These are phyloP conservation scores for Fragilaria crotonensis DNA, from an alignment of 108 stramenopile genomes.

Conservation along the genomic window DNA sequence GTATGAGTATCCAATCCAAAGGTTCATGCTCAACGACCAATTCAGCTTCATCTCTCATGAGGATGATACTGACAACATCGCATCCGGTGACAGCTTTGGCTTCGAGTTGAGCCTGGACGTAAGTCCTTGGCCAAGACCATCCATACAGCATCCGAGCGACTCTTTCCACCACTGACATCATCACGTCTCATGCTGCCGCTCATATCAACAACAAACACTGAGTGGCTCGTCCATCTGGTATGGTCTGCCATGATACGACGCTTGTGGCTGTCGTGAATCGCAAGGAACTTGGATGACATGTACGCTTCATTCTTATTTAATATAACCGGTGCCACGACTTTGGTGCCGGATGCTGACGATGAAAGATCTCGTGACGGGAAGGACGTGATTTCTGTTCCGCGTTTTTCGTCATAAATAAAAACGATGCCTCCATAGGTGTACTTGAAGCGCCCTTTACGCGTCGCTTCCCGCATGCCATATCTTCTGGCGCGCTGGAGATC, in stretches of 20 bases:
- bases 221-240: conserved; percentile 31
- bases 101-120: conserved; percentile 16
- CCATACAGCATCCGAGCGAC: conserved; percentile 48
- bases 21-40: conserved; percentile 19
- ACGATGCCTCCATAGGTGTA: conserved; percentile 42
- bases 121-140: conserved; percentile 36
- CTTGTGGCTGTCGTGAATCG: background rate
- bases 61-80: conserved; percentile 29
- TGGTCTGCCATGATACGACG: background rate
- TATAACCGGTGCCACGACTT: conserved; percentile 21
- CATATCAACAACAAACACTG: conserved; percentile 50
- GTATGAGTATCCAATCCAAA: conserved; percentile 29
- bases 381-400: conserved; percentile 32
- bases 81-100: background rate
- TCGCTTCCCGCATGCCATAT: conserved; percentile 37
- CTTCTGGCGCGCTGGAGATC: conserved; percentile 37
- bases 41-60: conserved; percentile 29
- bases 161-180: conserved; percentile 40
- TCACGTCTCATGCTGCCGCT: conserved; percentile 35
- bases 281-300: background rate
- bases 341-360: conserved; percentile 17
- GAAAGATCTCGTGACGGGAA: conserved; percentile 7
- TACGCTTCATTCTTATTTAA: conserved; percentile 14
- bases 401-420: conserved; percentile 33
- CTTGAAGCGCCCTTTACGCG: conserved; percentile 25